Evolutionary conservation across 495 filamentous ascomycete species (phyloP).

Genomic region (Aspergillus sclerotiicarbonarius): DNA sequence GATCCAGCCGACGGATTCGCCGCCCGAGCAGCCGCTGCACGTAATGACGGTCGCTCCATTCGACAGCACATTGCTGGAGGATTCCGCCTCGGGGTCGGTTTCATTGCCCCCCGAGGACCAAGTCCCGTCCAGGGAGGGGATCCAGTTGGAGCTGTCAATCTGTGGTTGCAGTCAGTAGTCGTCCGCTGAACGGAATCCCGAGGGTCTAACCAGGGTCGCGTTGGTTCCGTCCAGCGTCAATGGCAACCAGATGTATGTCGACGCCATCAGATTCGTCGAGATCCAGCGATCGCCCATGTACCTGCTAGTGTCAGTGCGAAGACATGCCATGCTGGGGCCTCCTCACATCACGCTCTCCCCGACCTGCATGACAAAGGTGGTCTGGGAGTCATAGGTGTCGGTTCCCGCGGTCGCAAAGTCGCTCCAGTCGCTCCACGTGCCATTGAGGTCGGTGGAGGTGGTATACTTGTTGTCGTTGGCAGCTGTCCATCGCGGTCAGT

Average conservation of each 20-base stretch:
- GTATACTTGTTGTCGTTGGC: conserved; percentile 59
- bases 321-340: too few species aligned
- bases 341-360: conserved; percentile 10
- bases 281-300: conserved; percentile 71
- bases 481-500: conserved; percentile 4
- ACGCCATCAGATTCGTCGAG: conserved; percentile 54
- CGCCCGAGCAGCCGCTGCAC: conserved; percentile 10
- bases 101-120: background rate
- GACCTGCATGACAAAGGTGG: conserved; percentile 9
- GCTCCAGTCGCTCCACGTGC: conserved; percentile 58
- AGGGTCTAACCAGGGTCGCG: conserved; percentile 24
- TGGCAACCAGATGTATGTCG: conserved; percentile 67
- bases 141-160: conserved; percentile 5
- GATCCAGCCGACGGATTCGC: conserved; percentile 12
- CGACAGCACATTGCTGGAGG: background rate
- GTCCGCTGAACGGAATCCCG: background rate
- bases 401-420: conserved; percentile 55
- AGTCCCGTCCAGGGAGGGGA: background rate
- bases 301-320: conserved; percentile 26
- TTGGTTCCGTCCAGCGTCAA: conserved; percentile 55
- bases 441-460: conserved; percentile 37
- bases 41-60: conserved; percentile 1
- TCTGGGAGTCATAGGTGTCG: conserved; percentile 41
- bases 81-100: conserved; percentile 1
- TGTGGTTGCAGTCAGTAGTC: background rate